Percentiles rank a stretch among this genome's conserved stretches.
Conservation (phyloP, 1,284 basidiomycete genomes). For the Naganishia sp. region DNA sequence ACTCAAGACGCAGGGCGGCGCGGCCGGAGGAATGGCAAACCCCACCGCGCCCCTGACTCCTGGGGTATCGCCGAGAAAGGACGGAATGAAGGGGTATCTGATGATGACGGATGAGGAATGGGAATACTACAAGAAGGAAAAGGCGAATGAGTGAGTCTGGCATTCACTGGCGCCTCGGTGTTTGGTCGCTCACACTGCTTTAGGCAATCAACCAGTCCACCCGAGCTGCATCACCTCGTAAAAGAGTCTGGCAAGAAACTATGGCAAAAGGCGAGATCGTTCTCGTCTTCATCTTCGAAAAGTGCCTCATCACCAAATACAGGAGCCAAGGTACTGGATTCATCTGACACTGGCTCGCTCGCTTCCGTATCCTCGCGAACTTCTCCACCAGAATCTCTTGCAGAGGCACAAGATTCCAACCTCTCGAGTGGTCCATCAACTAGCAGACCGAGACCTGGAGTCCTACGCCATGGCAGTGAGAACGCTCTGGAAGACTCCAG, state of each 20-base stretch:
- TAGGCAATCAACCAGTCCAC: constrained; percentile 35
- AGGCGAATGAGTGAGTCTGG: constrained; percentile 36
- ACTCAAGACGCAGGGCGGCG: constrained; percentile 42
- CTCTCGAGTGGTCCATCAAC: background rate
- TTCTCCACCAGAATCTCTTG: constrained; percentile 15
- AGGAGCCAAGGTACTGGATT: background rate
- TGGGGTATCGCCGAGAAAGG: constrained; percentile 7
- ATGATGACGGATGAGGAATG: constrained; percentile 51
- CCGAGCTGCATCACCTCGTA: constrained; percentile 48
- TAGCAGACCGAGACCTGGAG: background rate
- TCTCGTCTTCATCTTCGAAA: constrained; percentile 31
- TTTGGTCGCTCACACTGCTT: background rate
- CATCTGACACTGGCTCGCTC: constrained; percentile 3
- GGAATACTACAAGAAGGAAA: constrained; percentile 48
- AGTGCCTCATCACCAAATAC: constrained; percentile 18
- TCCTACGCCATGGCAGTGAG: constrained; percentile 15
- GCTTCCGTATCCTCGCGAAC: background rate
- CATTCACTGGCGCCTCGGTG: background rate
- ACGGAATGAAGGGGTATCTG: constrained; percentile 32
- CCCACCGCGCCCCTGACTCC: background rate
- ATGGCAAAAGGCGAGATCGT: constrained; percentile 44
- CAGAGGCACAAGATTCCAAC: background rate
- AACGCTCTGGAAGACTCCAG: constrained; percentile 22
- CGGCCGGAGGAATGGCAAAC: constrained; percentile 15
- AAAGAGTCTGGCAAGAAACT: constrained; percentile 46